Evolutionary conservation across 805 yeast species (phyloP).

Genomic region (Zygoascus flipseniorum): DNA sequence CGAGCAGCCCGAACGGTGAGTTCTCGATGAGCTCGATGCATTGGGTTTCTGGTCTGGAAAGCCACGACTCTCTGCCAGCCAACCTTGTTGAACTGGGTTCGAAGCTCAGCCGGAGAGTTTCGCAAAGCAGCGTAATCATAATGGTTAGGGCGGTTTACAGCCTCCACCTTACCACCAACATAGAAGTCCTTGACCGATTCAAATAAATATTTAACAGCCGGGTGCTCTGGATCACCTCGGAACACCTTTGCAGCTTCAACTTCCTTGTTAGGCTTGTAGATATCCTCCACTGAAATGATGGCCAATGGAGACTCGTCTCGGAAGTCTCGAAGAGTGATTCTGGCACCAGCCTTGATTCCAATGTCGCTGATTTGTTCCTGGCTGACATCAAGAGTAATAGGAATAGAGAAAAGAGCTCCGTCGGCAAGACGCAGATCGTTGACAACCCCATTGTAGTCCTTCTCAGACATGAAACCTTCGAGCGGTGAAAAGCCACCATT

Average conservation of each 20-base stretch:
- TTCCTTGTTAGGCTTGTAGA: constrained; percentile 72
- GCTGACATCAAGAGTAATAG: constrained; percentile 78
- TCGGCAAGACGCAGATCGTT: constrained; percentile 57
- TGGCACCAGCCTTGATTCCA: constrained; percentile 44
- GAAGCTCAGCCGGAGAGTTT: constrained; percentile 83
- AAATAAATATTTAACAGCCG: constrained; percentile 69
- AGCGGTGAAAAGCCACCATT: constrained; percentile 93
- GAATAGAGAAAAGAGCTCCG: constrained; percentile 86
- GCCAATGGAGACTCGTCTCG: constrained; percentile 75
- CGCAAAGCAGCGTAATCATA: constrained; percentile 84
- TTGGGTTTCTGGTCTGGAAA: constrained; percentile 96
- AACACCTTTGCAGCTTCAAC: constrained; percentile 79
- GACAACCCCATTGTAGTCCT: constrained; percentile 63
- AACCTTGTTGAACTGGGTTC: constrained; percentile 70
- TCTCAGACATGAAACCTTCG: constrained; percentile 59
- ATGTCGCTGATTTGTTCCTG: constrained; percentile 37
- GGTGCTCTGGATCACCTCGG: constrained; percentile 96
- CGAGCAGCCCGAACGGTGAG: constrained; percentile 95
- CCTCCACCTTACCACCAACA: constrained; percentile 83
- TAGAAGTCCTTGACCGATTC: constrained; percentile 75
- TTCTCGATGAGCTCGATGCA: constrained; percentile 98
- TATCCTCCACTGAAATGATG: constrained; percentile 67
- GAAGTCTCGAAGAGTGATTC: constrained; percentile 70
- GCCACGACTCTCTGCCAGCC: constrained; percentile 91
- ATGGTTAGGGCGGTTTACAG: constrained; percentile 75